These are phyloP conservation scores for Berberis thunbergii DNA, from an alignment of 164 flowering plant species.

Conservation along the genomic window DNA sequence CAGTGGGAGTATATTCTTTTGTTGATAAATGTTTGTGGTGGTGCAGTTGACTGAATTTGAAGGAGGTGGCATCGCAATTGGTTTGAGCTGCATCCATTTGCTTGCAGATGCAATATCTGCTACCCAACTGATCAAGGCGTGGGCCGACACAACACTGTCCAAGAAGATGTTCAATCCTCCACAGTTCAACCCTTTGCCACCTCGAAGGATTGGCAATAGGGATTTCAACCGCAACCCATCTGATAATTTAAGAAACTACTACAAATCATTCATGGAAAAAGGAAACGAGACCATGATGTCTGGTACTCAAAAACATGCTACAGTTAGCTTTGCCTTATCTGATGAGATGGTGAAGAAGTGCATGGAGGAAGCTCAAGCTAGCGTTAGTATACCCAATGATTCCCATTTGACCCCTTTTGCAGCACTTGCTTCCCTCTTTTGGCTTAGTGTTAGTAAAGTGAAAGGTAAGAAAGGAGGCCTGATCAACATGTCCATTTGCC, in stretches of 20 bases:
- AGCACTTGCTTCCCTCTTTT: slow-evolving; percentile 47
- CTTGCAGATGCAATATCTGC: slow-evolving; percentile 46
- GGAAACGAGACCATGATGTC: neutral
- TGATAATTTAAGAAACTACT: slow-evolving; percentile 28
- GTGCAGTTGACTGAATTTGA: slow-evolving; percentile 65
- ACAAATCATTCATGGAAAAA: slow-evolving; percentile 22
- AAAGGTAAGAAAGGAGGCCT: slow-evolving; percentile 33
- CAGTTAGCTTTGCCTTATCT: slow-evolving; percentile 36
- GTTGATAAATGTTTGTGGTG: neutral
- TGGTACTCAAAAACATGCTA: slow-evolving; percentile 10
- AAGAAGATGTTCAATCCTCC: slow-evolving; percentile 35
- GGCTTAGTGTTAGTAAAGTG: slow-evolving; percentile 40
- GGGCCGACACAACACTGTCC: slow-evolving; percentile 40
- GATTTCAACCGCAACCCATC: slow-evolving; percentile 11
- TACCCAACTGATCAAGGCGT: slow-evolving; percentile 48
- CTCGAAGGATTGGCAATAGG: slow-evolving; percentile 12
- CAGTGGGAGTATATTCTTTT: too few species aligned
- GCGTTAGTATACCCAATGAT: neutral
- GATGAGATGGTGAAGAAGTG: slow-evolving; percentile 39
- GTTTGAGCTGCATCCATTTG: slow-evolving; percentile 67
- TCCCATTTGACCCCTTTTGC: slow-evolving; percentile 30
- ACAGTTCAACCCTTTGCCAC: slow-evolving; percentile 34
- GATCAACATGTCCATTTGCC: slow-evolving; percentile 36
- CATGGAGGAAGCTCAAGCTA: slow-evolving; percentile 23
- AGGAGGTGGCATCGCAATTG: slow-evolving; percentile 62